Conservation (phyloP, 2,329 filamentous ascomycete genomes). For the Aspergillus novoparasiticus region DNA sequence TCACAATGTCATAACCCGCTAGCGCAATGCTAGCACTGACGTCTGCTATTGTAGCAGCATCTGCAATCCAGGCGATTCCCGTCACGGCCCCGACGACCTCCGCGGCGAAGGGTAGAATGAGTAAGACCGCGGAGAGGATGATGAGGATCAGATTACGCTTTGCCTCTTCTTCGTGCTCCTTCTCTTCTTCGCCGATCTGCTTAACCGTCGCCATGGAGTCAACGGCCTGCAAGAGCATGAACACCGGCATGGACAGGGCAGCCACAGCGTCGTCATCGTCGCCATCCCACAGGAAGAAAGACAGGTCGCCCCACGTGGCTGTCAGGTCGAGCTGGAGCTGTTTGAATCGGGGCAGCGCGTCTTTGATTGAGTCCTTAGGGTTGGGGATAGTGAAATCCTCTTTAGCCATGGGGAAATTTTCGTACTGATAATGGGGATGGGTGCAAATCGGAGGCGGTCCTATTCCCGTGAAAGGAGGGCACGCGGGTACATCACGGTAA, state of each 20-base stretch:
- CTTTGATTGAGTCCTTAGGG: slow-evolving; percentile 6
- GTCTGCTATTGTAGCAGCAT: slow-evolving; percentile 7
- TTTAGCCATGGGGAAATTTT: slow-evolving; percentile 1
- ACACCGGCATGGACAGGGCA: slow-evolving; percentile 9
- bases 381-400: not conserved
- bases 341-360: not conserved
- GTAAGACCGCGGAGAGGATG: slow-evolving; percentile 17
- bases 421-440: not conserved
- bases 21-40: slow-evolving; percentile 10
- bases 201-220: slow-evolving; percentile 15
- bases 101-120: slow-evolving; percentile 14
- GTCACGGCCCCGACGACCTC: slow-evolving; percentile 8
- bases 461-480: not conserved
- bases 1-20: slow-evolving; percentile 15
- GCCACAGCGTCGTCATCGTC: slow-evolving; percentile 6
- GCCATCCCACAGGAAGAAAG: slow-evolving; percentile 5
- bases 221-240: slow-evolving; percentile 11
- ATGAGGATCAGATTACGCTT: slow-evolving; percentile 15
- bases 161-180: slow-evolving; percentile 11
- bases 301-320: slow-evolving; percentile 3
- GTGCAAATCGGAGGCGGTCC: not conserved
- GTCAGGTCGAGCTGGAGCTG: not conserved
- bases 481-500: not conserved
- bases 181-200: slow-evolving; percentile 12
- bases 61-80: slow-evolving; percentile 10